These are phyloP conservation scores for Dalechampia spathulata DNA, from an alignment of 441 rosid species.

Conservation along the genomic window DNA sequence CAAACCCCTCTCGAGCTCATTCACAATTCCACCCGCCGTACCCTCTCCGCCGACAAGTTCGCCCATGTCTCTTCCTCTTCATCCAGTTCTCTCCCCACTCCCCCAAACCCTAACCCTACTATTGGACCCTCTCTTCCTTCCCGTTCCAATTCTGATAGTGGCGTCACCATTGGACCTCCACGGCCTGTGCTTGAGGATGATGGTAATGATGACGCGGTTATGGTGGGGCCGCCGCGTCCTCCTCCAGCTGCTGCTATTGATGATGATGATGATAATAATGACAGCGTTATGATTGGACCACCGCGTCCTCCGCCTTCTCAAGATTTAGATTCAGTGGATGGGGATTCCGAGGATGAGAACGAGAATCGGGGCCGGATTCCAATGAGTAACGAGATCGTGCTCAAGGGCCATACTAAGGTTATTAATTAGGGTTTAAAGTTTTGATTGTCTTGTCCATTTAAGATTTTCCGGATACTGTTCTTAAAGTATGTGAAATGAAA, in stretches of 20 bases:
- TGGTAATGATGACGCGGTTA: constrained; percentile 15
- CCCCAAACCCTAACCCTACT: constrained; percentile 28
- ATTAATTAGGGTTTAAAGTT: no score
- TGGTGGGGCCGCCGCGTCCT: constrained; percentile 70
- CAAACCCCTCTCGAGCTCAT: constrained; percentile 61
- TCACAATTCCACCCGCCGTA: constrained; percentile 82
- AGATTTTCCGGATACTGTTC: no score
- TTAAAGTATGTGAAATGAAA: no score
- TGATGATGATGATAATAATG: constrained; percentile 17
- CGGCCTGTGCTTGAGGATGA: constrained; percentile 23
- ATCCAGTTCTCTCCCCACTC: constrained; percentile 27
- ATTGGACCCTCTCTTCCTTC: constrained; percentile 28
- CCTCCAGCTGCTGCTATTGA: constrained; percentile 22
- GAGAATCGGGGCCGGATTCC: constrained; percentile 64
- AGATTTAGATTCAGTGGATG: constrained; percentile 35
- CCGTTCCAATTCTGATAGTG: constrained; percentile 3
- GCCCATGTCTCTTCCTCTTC: neutral
- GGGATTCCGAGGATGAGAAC: constrained; percentile 33
- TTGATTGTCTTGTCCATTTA: no score
- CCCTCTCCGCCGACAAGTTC: constrained; percentile 10
- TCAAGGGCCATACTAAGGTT: constrained; percentile 70
- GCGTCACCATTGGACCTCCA: constrained; percentile 30
- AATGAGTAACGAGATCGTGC: constrained; percentile 77
- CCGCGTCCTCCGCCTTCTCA: constrained; percentile 34
- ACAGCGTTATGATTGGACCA: constrained; percentile 36